Evolutionary conservation across 495 filamentous ascomycete species (phyloP), one percentile per base, ranked within the genome.

Genomic region (Tuber indicum): DNA sequence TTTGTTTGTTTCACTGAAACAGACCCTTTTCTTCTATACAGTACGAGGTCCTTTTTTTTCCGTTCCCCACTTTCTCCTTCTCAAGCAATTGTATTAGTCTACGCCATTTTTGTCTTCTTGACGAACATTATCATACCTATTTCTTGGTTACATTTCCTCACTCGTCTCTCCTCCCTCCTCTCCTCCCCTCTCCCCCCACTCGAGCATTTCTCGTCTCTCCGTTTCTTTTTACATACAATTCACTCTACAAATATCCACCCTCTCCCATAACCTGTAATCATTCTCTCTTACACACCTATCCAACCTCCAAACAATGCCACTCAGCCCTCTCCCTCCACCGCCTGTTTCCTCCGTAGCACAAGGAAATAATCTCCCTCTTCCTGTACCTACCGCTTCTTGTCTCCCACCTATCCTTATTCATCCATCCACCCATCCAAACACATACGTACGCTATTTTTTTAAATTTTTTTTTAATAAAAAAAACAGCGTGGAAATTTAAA

Each of bases 11-110:
- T 66, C 58, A 36, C 26, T 16, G 14, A 66, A 36, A 66, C 58
- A 36, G 58, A 66, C 58, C 26, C 14, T 66, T 62, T 62, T 16
- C 52, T 62, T 26, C 26, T 36, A 36, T 26, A 66, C 12, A 66
- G 12, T 32, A 36, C 58, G 36, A 17, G 58, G 26, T 10, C 19
- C 69, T 49, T 76, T 66, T 69, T 62, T 73, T 72, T 70, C 74
- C 69, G 71, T 76, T 79, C 79, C 43, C 70, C 70, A 44, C 45
- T 72, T 76, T 80, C 79, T 76, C 71, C 74, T 74, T 79, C 79
- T 72, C 19, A 72, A 52, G 74, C 52, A 72, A 80, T 80, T 80
- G 78, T 80, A 80, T 80, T 80, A 80, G 78, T 49, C 79, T 66
- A 32, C 58, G 58, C 26, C 12, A 19, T 66, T 52, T 66, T 66